Percentiles rank a stretch among this genome's conserved stretches.
Conservation (phyloP, 306 rosid species). For the barrel medic (Medicago truncatula) region DNA sequence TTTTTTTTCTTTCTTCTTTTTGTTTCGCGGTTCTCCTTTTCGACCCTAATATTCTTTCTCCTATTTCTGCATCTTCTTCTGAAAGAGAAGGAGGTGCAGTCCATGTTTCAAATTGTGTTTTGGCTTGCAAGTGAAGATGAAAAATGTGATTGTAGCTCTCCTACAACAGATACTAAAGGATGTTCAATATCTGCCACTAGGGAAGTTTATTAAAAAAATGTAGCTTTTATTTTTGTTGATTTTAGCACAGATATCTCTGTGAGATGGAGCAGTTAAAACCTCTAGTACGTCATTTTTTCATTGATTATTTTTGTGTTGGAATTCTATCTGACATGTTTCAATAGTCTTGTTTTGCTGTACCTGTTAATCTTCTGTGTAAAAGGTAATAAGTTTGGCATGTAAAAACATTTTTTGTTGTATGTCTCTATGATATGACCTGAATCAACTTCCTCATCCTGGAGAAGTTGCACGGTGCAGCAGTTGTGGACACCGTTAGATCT, state of each 20-base stretch:
- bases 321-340: constrained; percentile 58
- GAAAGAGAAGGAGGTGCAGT: constrained; percentile 79
- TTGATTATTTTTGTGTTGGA: constrained; percentile 88
- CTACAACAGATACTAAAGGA: constrained; percentile 74
- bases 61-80: constrained; percentile 54
- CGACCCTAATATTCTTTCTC: constrained; percentile 53
- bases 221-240: constrained; percentile 48
- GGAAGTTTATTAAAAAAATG: constrained; percentile 60
- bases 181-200: constrained; percentile 93
- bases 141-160: constrained; percentile 91
- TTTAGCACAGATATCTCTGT: constrained; percentile 58
- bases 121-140: constrained; percentile 82
- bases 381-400: constrained; percentile 40
- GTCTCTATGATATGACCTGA: too few relatives aligned
- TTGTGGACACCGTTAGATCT: too few relatives aligned
- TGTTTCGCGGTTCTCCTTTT: constrained; percentile 28
- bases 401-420: too few relatives aligned
- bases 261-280: constrained; percentile 88
- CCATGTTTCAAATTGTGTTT: constrained; percentile 72
- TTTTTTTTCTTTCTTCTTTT: constrained; percentile 57
- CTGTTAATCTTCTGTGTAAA: constrained; percentile 37
- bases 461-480: too few relatives aligned
- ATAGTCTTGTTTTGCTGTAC: constrained; percentile 43
- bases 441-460: too few relatives aligned
- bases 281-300: constrained; percentile 81